These are phyloP conservation scores for Epithemia pelagica DNA, from an alignment of 108 stramenopile genomes.

Conservation along the genomic window DNA sequence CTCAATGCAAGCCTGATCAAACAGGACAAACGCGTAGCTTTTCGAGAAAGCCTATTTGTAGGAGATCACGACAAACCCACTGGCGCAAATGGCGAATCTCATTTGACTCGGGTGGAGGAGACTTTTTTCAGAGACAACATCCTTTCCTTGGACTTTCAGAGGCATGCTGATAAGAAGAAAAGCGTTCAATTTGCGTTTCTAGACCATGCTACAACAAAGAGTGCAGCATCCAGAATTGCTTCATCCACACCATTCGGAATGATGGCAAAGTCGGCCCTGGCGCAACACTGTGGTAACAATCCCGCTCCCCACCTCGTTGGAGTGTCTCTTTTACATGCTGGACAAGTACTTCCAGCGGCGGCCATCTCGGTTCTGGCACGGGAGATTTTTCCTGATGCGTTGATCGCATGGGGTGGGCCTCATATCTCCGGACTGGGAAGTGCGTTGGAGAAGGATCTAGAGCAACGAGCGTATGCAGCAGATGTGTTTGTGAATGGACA, in stretches of 20 bases:
- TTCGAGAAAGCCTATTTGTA: background rate
- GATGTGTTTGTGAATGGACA: constrained; percentile 16
- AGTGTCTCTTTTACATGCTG: constrained; percentile 12
- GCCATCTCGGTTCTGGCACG: constrained; percentile 6
- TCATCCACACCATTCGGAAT: background rate
- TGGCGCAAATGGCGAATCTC: background rate
- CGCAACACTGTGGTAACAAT: background rate
- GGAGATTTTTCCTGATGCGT: constrained; percentile 9
- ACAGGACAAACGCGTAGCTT: background rate
- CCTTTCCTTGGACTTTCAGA: background rate
- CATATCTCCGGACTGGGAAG: constrained; percentile 12
- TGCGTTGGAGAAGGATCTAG: constrained; percentile 6
- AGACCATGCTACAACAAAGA: background rate
- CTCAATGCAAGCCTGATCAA: constrained; percentile 8
- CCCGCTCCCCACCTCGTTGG: constrained; percentile 3
- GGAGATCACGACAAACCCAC: constrained; percentile 4
- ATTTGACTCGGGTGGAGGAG: background rate
- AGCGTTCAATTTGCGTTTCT: background rate
- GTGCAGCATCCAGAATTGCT: background rate
- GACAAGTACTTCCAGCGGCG: constrained; percentile 14
- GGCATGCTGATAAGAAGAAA: background rate
- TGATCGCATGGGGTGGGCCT: constrained; percentile 13
- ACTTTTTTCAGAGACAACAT: background rate
- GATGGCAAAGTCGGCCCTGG: background rate
- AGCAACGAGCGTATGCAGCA: constrained; percentile 2